Evolutionary conservation across 1,284 basidiomycete species (phyloP), one percentile per base, ranked within the genome.

Genomic region (Laetiporus sulphureus): DNA sequence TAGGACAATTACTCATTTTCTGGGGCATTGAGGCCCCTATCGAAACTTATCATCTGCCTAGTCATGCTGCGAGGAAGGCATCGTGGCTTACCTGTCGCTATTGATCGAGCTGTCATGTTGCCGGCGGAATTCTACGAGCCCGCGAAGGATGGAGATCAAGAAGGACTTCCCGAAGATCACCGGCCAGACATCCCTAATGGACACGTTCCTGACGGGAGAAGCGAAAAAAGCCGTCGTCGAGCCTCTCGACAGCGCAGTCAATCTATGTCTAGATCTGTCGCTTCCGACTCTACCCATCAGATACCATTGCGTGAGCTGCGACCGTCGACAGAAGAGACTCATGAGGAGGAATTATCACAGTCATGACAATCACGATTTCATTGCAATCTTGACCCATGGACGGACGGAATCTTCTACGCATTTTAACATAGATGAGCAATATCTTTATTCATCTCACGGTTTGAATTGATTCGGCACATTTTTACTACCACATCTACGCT

Each of bases 61-160:
- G 91, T 97, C 51, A 97, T 98, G 91, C 71, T 98, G 41, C 83
- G 94, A 48, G 94, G 94, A 6, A 75, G 93, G 10, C 94, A 98
- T 63, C 80, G 95, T 36, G 91, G 91, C 27, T 65, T 92, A 4
- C 88, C 89, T 0, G 83, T 87, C 13, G 91, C 91, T 13, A 92
- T 96, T 45, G 89, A 95, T 63, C 83, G 91, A 21, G 89, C 91
- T 1, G 74, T 89, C 40, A 71, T 88, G 60, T 66, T 89, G n/a
- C 85, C 84, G 1, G 67, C 66, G 42, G 80, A 83, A 48, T 77
- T 75, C 48, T 49, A 53, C 15, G 41, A 53, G 12, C 5, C 22
- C 6, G 36, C 38, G 4, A 44, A 49, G 13, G 47, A 52, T 3
- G 13, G 8, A 7, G 25, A 7, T 27, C 8, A 7, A 7, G 25